Evolutionary conservation across 176 grass and related monocot species (phyloP), one percentile per base, ranked within the genome.

Genomic region (bread wheat (Triticum aestivum)): DNA sequence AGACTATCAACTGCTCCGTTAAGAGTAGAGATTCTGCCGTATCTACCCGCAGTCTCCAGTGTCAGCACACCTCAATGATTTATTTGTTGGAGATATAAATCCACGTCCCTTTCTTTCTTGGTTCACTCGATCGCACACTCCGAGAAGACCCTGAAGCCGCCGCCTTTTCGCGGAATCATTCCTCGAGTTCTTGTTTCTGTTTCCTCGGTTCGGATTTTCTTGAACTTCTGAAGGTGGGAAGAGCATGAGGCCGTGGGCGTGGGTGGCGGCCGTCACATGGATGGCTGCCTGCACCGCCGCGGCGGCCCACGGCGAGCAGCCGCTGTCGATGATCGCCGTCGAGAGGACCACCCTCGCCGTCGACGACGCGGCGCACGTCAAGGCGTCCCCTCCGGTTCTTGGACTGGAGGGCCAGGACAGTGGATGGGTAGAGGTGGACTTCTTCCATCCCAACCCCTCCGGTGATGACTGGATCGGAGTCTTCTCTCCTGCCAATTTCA

Each of bases 401-500:
- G 93, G 93, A 15, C 69, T 87, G 38, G 56, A 89, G 89, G 93
- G 95, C 20, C 83, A 95, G 87, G 76, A n/a, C 84, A 95, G 74
- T 26, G 91, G 91, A 44, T 95, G 89, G 93, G 95, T 98, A 27
- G 89, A 92, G 29, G 52, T 98, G 52, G 86, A 93, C 85, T 98
- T 91, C 75, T 82, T 71, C 58, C 83, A 95, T 82, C 85, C 87
- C 5, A 85, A 88, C 85, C 91, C 95, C 52, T 89, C 93, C 10
- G 23, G 33, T 11, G 75, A 83, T 34, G 95, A 98, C 49, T 98
- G 92, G 91, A 70, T 98, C 61, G 95, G 91, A 8, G 93, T 98
- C 2, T 98, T 95, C 79, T 98, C 95, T 29, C 95, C 95, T 9
- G 87, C 93, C 42, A 77, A 93, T 93, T 98, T 98, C 77, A 98